A percentile compares a stretch with the other conserved stretches of the same genome.
These are phyloP conservation scores for Vicia sativa DNA, from an alignment of 306 rosid species.

Conservation along the genomic window DNA sequence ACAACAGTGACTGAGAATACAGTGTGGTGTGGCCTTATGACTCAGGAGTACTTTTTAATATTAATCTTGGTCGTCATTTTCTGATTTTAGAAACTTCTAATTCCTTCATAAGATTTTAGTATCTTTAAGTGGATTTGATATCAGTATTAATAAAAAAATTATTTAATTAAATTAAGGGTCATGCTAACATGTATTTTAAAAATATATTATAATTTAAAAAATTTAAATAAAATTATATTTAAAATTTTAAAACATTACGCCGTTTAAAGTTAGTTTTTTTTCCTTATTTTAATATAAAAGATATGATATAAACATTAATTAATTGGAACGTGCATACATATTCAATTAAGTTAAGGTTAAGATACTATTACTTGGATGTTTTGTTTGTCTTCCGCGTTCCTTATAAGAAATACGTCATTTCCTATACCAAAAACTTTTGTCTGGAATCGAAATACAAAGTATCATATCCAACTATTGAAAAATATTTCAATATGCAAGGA, in stretches of 20 bases:
- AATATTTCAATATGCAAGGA: neutral
- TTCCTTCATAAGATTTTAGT: conserved; percentile 37
- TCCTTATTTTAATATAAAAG: no score
- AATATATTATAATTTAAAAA: no score
- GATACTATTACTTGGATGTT: conserved; percentile 31
- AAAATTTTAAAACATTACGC: no score
- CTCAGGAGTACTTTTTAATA: no score
- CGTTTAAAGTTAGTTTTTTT: no score
- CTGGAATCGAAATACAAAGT: conserved; percentile 27
- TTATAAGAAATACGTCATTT: conserved; percentile 41
- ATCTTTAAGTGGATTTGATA: neutral
- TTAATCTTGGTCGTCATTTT: conserved; percentile 11
- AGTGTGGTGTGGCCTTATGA: conserved; percentile 13
- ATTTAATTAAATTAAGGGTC: no score
- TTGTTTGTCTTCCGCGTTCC: conserved; percentile 43
- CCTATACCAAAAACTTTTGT: conserved; percentile 41
- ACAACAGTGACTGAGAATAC: conserved; percentile 45
- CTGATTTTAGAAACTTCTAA: conserved; percentile 44
- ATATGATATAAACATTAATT: no score
- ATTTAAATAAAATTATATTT: no score
- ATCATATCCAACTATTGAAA: neutral
- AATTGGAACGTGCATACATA: no score
- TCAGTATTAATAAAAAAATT: no score
- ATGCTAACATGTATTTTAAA: no score
- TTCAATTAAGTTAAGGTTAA: no score